Evolutionary conservation across 768 basidiomycete species (phyloP), one percentile per base, ranked within the genome.

Genomic region (Mycena venus): DNA sequence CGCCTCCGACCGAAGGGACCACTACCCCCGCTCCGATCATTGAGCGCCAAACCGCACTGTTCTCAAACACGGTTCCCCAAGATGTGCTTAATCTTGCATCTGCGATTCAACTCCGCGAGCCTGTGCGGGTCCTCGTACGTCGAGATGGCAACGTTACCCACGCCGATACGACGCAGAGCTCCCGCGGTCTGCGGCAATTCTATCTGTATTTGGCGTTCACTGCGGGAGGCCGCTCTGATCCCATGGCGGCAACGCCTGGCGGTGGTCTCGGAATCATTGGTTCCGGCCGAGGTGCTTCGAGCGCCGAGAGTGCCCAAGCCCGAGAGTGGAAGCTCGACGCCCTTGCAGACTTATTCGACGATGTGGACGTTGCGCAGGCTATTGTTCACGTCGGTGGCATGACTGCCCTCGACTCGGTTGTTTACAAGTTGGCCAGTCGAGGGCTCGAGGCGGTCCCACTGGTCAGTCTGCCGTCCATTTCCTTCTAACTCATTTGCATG

Each of bases 61-160:
- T 99, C 84, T 98, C 96, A 42, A 99, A 99, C 82, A 99, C 98
- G 3, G 97, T 98, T 21, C 98, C 96, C 19, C 96, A 98, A 81
- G 98, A 99, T 80, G 98, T 99, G 14, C 90, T 99, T 75, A 99
- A 97, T 82, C 92, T 99, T 49, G 97, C 97, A 1, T 92, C 95
- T 66, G 92, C 94, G 5, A 96, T 99, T 70, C 95, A 98, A 80
- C 90, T 99, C 14, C 92, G 95, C 64, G 98, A 99, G 82, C 98
- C 98, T 25, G 97, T 99, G 49, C 92, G 98, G 29, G 98, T 99
- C n/a, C 91, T 99, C 23, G 98, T 99, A 27, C 91, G 98, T 64
- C 90, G 98, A 21, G 95, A 96, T 77, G 95, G 95, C 47, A 95
- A 95, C 78, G 93, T 94, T 60, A 91, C 91, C 36, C 89, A 92